Evolutionary conservation across 192 early-diverging fungal genomes (phyloP), one percentile per base, ranked within the genome.

Genomic region (Backusella tuberculispora): DNA sequence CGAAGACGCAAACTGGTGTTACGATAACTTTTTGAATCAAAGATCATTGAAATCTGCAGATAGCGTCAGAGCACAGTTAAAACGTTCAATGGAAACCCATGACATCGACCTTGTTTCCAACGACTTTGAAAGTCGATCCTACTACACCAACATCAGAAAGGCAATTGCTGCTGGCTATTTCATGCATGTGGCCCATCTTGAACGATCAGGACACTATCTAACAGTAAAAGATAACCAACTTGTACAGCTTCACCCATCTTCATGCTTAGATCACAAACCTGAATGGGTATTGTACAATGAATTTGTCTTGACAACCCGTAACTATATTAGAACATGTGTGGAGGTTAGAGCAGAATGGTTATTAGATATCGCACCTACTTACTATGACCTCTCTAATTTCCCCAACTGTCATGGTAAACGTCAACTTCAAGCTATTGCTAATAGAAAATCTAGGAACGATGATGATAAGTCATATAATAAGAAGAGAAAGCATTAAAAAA

Each of bases 271-370:
- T 66, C 90, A 91, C 73, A 96, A 96, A 71, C 94, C 97, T n/a
- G 96, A 99, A 83, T 99, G 98, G 98, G 96, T 99, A 2, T 82
- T 98, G 43, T 99, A 99, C 86, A 98, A 99, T 75, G 98, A 99
- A 83, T 99, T 97, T 90, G 98, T 99, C 9, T 81, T 99, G 53
- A 99, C 98, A 10, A 90, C 91, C 50, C 91, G 95, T 67, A 95
- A 98, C 82, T 99, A 97, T 82, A 98, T 99, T 76, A 94, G 98
- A 41, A 99, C 96, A 0, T 92, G 91, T 44, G 94, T 95, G 0
- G 93, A 94, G 74, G 89, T 99, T 50, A 92, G 93, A 76, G 90
- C 91, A 2, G 97, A 97, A 44, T 96, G 94, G 91, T 77, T 95
- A 56, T 73, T 93, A 64, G 90, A 95, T 60, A 84, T 96, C 66